A percentile compares a stretch with the other conserved stretches of the same genome.
phyloP scores from a whole-genome alignment of 108 stramenopile species.

The Cyclotella choctawhatcheeana region DNA sequence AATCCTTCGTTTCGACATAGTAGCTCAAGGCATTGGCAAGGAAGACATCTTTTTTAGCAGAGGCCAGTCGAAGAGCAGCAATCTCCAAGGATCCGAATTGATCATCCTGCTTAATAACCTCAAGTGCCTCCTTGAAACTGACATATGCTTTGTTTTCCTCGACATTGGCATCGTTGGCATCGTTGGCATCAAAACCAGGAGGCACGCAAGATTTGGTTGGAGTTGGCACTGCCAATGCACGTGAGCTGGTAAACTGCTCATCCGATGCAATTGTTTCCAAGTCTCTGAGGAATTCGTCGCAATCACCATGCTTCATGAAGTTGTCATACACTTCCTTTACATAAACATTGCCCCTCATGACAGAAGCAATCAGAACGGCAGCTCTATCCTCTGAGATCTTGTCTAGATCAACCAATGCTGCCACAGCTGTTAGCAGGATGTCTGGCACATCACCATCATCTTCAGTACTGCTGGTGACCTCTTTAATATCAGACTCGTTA shows the following conservation, averaged over 20 bases:
- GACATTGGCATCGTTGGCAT: not conserved
- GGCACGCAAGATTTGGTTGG: not conserved
- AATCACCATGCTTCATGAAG: conserved; percentile 33
- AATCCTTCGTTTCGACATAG: conserved; percentile 6
- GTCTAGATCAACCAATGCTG: conserved; percentile 24
- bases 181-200: not conserved
- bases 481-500: not conserved
- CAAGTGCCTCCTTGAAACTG: conserved; percentile 7
- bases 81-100: conserved; percentile 25
- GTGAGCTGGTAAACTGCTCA: conserved; percentile 3
- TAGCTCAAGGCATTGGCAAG: conserved; percentile 11
- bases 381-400: conserved; percentile 32
- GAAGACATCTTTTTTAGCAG: conserved; percentile 22
- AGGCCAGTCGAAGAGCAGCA: conserved; percentile 41
- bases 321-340: conserved; percentile 34
- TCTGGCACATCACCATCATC: conserved; percentile 12
- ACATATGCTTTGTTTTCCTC: not conserved
- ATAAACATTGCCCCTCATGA: conserved; percentile 19
- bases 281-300: conserved; percentile 24
- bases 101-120: conserved; percentile 14
- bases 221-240: not conserved
- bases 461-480: not conserved
- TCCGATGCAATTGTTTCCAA: not conserved
- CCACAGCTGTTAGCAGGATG: conserved; percentile 29
- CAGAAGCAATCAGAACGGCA: conserved; percentile 19